Base-by-base conservation (phyloP, 768 basidiomycete species). In the Collybia sordida region DNA sequence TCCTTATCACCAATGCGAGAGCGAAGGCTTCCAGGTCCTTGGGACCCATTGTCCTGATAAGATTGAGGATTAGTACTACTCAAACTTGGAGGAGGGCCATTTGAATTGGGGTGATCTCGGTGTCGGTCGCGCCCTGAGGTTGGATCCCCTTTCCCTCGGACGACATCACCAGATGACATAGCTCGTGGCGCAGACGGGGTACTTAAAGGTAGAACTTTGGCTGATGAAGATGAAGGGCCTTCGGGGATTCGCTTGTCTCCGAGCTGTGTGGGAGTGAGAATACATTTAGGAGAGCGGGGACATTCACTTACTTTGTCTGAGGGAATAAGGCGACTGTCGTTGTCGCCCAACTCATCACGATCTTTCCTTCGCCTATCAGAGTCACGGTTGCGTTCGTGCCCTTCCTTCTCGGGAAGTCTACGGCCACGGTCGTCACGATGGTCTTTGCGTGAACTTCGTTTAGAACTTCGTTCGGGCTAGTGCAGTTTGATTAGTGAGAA, bases 371-470 rank as follows among this genome's bases (percentile, higher is more conserved):
- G 75, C 54, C 88, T 79, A 40, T 79, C 79, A 2, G 83, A 79
- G 19, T 91, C 89, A 47, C 86, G 80, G 23, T 67, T 72, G 41
- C 86, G 77, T 24, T 89, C 87, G 51, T 83, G 80, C 22, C 74
- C 64, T 40, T 90, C 88, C 63, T 88, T 88, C 38, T 90, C 89
- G 11, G 73, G 70, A 12, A 73, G 72, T 45, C 88, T 81, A 22
- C 88, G 82, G 54, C 70, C 71, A 28, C 88, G 78, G 34, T 91
- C 89, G 48, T 91, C 90, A 42, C 88, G 82, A 59, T 89, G 86
- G 2, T 90, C 88, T 62, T 88, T 88, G 42, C 90, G 83, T 50
- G 89, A 86, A 51, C 81, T 80, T n/a, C 90, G 85, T 65, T 92
- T 92, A n/a, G 84, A 79, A 27, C 78, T 76, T 56, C 90, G 81